Base-by-base conservation (phyloP, 2,329 filamentous ascomycete genomes). In the Arthrobotrys pseudoclavata region DNA sequence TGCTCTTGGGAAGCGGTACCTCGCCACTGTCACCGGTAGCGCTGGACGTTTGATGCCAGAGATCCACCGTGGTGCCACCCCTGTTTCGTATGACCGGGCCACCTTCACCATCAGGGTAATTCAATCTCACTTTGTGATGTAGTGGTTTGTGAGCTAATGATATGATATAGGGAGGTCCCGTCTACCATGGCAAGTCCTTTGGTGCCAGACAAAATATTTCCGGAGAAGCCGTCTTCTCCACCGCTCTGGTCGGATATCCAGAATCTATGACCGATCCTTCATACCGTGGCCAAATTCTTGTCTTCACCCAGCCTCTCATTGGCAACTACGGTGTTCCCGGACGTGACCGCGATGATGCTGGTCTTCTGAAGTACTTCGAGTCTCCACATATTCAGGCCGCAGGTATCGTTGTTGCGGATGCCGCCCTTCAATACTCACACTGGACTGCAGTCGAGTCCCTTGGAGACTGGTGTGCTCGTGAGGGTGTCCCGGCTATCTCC, bases 291-390 rank as follows among this genome's bases (percentile, higher is more conserved):
- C 96, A 99, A 87, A 98, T 99, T 81, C 88, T 99, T 82, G 95
- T 98, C 85, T 97, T 98, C 87, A 99, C 96, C 80, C 94, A 97
- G 84, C 96, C 96, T 40, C 87, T 99, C 81, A 97, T 99, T 83
- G 96, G 96, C 83, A 99, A 99, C 88, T 99, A 99, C 84, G 96
- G 96, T 82, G 95, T 99, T 18, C 96, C 96, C 15, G 96, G 94
- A 34, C 90, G 88, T 80, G 88, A 90, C 82, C 91, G 93, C 80
- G 96, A 99, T 84, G 87, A 94, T 84, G 92, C 90, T 85, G 96
- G 96, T 82, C 89, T 99, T 76, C 88, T 98, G 84, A 96, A 96
- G 86, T 97, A 98, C 87, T 99, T 99, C 83, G 96, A 99, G 86
- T 97, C 94, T 29, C 96, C 96, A 66, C 93, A 98, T 85, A 94